phyloP scores from a whole-genome alignment of 345 rosid genomes.

The Hypericum perforatum region DNA sequence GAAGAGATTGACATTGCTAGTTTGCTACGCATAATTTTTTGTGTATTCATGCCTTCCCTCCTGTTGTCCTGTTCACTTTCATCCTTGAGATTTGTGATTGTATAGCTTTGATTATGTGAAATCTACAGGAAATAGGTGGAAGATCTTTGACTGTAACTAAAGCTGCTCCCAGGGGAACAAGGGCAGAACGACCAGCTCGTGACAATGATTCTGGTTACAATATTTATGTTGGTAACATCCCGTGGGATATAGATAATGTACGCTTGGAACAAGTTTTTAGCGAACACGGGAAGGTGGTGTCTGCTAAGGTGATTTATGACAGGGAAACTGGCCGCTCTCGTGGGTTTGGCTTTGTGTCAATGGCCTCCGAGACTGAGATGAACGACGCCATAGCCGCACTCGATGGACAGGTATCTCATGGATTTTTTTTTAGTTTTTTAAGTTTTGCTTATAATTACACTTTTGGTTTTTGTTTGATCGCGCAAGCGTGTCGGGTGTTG shows the following conservation, averaged over 20 bases:
- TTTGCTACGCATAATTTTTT: background rate
- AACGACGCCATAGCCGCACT: constrained; percentile 87
- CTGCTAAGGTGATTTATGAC: constrained; percentile 70
- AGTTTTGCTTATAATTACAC: background rate
- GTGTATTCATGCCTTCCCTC: background rate
- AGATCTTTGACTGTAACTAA: constrained; percentile 70
- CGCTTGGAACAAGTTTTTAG: constrained; percentile 79
- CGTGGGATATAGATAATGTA: constrained; percentile 70
- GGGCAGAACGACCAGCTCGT: constrained; percentile 54
- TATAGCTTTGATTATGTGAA: background rate
- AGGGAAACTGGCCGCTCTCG: constrained; percentile 91
- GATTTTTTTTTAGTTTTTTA: background rate
- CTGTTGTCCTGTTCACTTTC: background rate
- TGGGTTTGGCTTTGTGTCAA: constrained; percentile 86
- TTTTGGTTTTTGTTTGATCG: constrained; percentile 1
- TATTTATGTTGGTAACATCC: constrained; percentile 77
- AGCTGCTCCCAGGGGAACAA: constrained; percentile 80
- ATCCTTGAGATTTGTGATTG: constrained; percentile 1
- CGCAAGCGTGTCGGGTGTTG: constrained; percentile 10
- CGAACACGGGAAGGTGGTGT: constrained; percentile 78
- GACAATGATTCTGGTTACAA: constrained; percentile 37
- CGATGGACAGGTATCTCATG: constrained; percentile 66
- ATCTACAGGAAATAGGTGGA: constrained; percentile 60
- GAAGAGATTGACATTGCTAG: background rate
- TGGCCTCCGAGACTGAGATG: constrained; percentile 66